Evolutionary conservation across 768 basidiomycete species (phyloP), one percentile per base, ranked within the genome.

Genomic region (Kondoa subrosea): DNA sequence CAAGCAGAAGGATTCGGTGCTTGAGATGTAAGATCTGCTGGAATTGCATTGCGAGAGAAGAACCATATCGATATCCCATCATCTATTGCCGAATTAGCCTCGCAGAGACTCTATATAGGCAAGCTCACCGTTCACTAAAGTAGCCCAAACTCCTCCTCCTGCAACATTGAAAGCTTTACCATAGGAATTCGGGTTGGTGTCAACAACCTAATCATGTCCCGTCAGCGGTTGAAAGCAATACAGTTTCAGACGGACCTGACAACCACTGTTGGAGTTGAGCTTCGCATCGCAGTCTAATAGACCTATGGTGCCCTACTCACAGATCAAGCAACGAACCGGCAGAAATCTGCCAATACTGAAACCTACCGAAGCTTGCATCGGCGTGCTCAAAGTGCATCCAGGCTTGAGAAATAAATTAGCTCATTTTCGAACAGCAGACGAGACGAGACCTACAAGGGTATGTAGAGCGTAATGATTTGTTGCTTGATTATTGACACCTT

Each of bases 61-160:
- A 63, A 63, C 26, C 30, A 63, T 27, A 63, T 63, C 17, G 26
- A 17, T 3, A 63, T 32, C 12, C 27, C 61, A 21, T 63, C 12
- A 8, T 63, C 61, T 15, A 32, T 32, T 15, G 4, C 17, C 12
- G 61, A 2, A 17, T 27, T 33, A 17, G 16, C 30, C 16, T 31
- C 61, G 29, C 61, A 12, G 14, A 27, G 25, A 25, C 58, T 26
- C 4, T 25, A 56, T 56, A 25, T 8, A 25, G 58, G 14, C 14
- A 4, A 27, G 14, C 58, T 26, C 8, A 60, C 58, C 25, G 14
- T 60, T 60, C 58, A 31, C 21, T 50, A 50, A 21, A 50, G 40
- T 50, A 4, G 29, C 58, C 58, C 25, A 60, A 15, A 60, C 58
- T 26, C 58, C 61, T 3, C 61, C 61, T 27, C 61, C 61, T 27